Conservation (phyloP, 164 flowering plant species). For the Vitis rupestris region DNA sequence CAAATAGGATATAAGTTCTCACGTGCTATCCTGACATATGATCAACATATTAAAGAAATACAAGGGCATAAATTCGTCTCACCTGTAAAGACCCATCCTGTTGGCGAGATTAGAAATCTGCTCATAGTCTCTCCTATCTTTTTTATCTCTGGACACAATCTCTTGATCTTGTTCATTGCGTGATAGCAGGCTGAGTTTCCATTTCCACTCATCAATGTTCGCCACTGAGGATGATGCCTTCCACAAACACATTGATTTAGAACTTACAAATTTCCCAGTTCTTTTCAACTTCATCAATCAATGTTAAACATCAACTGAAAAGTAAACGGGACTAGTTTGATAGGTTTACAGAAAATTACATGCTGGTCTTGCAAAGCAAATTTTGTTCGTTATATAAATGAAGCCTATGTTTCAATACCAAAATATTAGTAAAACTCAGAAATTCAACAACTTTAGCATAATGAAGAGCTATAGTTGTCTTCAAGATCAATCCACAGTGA, state of each 20-base stretch:
- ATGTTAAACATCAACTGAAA: too few relatives aligned
- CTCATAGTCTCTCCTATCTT: slow-evolving; percentile 90
- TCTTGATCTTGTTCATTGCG: slow-evolving; percentile 81
- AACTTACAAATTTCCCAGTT: too few relatives aligned
- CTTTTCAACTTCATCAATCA: too few relatives aligned
- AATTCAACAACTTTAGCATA: too few relatives aligned
- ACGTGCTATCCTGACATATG: background rate
- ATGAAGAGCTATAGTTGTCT: too few relatives aligned
- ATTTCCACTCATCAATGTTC: slow-evolving; percentile 97
- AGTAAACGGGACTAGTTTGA: too few relatives aligned
- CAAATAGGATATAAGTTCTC: background rate
- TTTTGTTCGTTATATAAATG: too few relatives aligned
- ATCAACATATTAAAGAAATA: background rate
- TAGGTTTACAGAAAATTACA: too few relatives aligned
- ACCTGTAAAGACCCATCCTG: slow-evolving; percentile 97
- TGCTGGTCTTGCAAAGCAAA: too few relatives aligned
- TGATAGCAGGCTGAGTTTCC: slow-evolving; percentile 86
- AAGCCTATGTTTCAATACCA: too few relatives aligned
- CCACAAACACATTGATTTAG: slow-evolving; percentile 6
- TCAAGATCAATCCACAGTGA: too few relatives aligned
- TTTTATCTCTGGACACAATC: slow-evolving; percentile 82
- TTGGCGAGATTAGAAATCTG: slow-evolving; percentile 88
- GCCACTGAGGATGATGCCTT: slow-evolving; percentile 94
- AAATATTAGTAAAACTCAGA: too few relatives aligned
- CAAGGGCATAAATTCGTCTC: background rate